A percentile compares a stretch with the other conserved stretches of the same genome.
Conservation (phyloP, 805 yeast genomes). For the Kazachstania bromeliacearum region DNA sequence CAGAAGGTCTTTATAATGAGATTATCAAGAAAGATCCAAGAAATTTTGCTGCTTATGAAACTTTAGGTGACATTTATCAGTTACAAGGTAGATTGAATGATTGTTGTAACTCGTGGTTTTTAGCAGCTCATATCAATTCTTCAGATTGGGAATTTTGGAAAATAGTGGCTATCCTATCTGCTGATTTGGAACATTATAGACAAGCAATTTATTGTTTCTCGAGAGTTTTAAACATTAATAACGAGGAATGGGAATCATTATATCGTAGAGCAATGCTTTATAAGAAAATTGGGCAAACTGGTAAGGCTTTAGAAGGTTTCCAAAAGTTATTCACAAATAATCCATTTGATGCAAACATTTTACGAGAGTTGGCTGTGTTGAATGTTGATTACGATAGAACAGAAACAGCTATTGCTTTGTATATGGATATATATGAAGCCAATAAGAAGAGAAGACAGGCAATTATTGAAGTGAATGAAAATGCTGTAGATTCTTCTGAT, state of each 20-base stretch:
- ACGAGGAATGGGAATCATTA: constrained; percentile 45
- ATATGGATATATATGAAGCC: constrained; percentile 51
- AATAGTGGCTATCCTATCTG: constrained; percentile 59
- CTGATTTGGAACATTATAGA: constrained; percentile 54
- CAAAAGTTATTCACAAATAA: constrained; percentile 45
- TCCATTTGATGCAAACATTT: constrained; percentile 51
- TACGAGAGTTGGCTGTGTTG: constrained; percentile 51
- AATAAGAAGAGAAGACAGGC: constrained; percentile 40
- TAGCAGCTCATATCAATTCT: constrained; percentile 71
- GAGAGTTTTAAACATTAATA: constrained; percentile 45
- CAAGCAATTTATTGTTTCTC: constrained; percentile 77
- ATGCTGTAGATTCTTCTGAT: constrained; percentile 26
- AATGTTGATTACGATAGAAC: constrained; percentile 45
- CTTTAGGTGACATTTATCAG: constrained; percentile 75
- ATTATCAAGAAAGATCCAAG: constrained; percentile 71
- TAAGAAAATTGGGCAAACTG: constrained; percentile 53
- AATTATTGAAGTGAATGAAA: constrained; percentile 22
- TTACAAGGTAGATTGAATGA: constrained; percentile 57
- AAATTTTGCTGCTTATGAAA: constrained; percentile 76
- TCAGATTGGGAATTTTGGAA: constrained; percentile 74
- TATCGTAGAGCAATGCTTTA: constrained; percentile 60
- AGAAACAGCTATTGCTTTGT: constrained; percentile 66
- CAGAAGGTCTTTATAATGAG: constrained; percentile 50
- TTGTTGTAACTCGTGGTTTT: constrained; percentile 71
- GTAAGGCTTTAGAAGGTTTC: constrained; percentile 67